Conservation (phyloP, 2,329 filamentous ascomycete genomes). For the Scorias spongiosa region DNA sequence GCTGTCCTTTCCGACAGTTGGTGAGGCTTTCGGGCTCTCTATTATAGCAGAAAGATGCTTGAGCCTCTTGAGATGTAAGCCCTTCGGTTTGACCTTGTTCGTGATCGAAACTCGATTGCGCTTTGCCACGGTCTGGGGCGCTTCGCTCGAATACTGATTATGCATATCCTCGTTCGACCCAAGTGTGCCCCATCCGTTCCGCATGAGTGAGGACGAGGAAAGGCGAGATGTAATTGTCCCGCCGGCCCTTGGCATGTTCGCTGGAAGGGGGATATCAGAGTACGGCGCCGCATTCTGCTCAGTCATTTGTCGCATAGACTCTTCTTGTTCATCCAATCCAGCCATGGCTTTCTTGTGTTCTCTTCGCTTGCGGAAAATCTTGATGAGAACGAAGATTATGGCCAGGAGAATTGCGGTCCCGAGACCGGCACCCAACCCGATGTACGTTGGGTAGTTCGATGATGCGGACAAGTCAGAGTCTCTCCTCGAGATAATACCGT, state of each 20-base stretch:
- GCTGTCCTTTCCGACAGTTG: background rate
- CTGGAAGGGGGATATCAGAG: constrained; percentile 4
- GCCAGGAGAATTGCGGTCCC: constrained; percentile 13
- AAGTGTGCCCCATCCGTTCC: constrained; percentile 25
- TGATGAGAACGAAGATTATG: constrained; percentile 9
- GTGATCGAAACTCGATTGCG: constrained; percentile 4
- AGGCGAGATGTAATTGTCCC: constrained; percentile 10
- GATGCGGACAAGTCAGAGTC: background rate
- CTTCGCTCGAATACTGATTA: background rate
- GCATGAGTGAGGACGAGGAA: constrained; percentile 7
- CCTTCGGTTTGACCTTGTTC: constrained; percentile 8
- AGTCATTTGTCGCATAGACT: constrained; percentile 1
- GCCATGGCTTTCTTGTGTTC: constrained; percentile 12
- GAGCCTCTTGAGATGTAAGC: constrained; percentile 10
- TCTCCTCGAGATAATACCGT: too few relatives aligned
- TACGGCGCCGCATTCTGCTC: background rate
- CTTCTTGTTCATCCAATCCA: constrained; percentile 12
- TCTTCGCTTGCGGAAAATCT: constrained; percentile 11
- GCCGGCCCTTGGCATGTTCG: constrained; percentile 7
- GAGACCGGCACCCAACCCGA: constrained; percentile 15
- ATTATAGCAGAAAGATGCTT: constrained; percentile 24
- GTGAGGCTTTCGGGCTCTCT: constrained; percentile 24
- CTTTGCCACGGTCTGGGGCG: background rate
- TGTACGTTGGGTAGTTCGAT: constrained; percentile 6
- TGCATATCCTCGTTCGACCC: constrained; percentile 21